These are phyloP conservation scores for Vitis rupestris DNA, from an alignment of 164 flowering plant species.

Conservation along the genomic window DNA sequence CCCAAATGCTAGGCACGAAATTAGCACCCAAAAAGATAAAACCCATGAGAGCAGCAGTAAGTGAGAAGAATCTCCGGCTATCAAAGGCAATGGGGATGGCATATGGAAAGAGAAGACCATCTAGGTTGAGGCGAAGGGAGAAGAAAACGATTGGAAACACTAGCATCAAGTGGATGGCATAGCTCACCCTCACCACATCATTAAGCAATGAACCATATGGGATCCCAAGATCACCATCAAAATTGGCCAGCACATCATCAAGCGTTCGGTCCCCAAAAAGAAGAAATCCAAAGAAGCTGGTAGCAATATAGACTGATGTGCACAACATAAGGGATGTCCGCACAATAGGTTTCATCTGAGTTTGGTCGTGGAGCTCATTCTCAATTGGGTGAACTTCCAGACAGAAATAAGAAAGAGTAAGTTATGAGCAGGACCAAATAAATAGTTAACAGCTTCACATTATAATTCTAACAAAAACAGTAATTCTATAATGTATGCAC, in stretches of 20 bases:
- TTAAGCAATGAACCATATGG: slow-evolving; percentile 50
- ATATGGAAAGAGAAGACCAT: slow-evolving; percentile 67
- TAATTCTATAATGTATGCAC: no score
- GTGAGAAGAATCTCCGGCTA: slow-evolving; percentile 41
- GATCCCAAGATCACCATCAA: slow-evolving; percentile 63
- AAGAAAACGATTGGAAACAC: slow-evolving; percentile 79
- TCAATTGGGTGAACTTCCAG: slow-evolving; percentile 71
- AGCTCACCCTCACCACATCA: slow-evolving; percentile 68
- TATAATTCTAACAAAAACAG: no score
- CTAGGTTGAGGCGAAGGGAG: slow-evolving; percentile 69
- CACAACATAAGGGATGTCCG: slow-evolving; percentile 53
- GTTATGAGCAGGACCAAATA: background rate
- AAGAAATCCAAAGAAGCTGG: slow-evolving; percentile 70
- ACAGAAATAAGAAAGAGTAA: background rate
- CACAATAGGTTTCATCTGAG: slow-evolving; percentile 65
- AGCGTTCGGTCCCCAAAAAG: slow-evolving; percentile 69
- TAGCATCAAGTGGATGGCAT: slow-evolving; percentile 72
- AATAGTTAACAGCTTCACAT: no score
- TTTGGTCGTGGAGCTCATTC: slow-evolving; percentile 62
- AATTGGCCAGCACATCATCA: slow-evolving; percentile 77
- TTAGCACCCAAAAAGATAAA: slow-evolving; percentile 65
- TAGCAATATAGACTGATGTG: slow-evolving; percentile 53
- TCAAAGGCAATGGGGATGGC: slow-evolving; percentile 51
- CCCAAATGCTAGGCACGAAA: slow-evolving; percentile 82
- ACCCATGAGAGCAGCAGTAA: slow-evolving; percentile 54